Base-by-base conservation (phyloP, 768 basidiomycete species). In the Hericium rajendrae region DNA sequence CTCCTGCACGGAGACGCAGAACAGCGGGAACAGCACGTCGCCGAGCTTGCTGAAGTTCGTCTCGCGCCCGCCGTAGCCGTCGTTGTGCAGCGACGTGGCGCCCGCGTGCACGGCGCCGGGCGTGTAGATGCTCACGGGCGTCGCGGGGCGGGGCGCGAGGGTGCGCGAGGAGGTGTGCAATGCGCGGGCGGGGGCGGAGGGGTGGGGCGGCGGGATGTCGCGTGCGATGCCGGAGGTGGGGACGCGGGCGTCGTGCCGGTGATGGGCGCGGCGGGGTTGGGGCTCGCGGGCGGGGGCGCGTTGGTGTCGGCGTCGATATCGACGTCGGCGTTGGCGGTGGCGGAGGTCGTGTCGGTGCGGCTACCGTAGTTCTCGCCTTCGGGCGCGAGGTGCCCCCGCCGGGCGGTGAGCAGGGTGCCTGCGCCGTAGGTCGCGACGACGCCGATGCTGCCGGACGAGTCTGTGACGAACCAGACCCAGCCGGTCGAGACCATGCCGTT, bases 381-480 rank as follows among this genome's bases (percentile, higher is more conserved):
- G 5, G 50, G 38, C 54, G 43, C 15, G 48, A 28, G 38, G n/a
- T 64, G 63, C n/a, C 58, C 46, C n/a, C 61, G 64, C 2, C 67
- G 61, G 24, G 64, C 51, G 60, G 94, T 78, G 64, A 98, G 84
- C 20, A 97, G 76, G 1, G 95, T 95, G 16, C 91, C 92, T 0
- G 91, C 78, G 5, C 91, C 94, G 66, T 92, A 90, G 0, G 94
- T 95, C 15, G 91, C 88, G 51, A 93, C 70, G 59, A 94, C 78
- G 24, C 83, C 92, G 55, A 85, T 70, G 61, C 79, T 77, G 15
- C 82, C 83, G 4, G 68, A 66, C 18, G 71, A 64, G 72, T 91
- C 88, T 3, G 80, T 80, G 59, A 94, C 91, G 68, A 95, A 80
- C 94, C 93, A 95, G 56, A 93, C 76, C 75, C 82, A 94, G 54